Conservation (phyloP, 2,329 filamentous ascomycete genomes). For the Talaromyces sp. region DNA sequence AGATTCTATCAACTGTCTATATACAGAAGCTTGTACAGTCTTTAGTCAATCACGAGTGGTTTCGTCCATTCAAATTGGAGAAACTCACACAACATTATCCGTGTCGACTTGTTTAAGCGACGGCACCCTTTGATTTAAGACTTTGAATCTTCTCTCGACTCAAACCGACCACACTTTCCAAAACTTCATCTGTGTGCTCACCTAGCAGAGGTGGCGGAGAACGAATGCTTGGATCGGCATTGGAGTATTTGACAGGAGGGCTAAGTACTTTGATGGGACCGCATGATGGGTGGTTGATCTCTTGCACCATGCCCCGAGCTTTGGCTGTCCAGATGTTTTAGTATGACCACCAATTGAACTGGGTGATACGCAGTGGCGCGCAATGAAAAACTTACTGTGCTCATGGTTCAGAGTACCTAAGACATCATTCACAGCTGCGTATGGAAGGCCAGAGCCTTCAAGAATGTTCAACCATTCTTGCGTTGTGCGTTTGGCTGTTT, state of each 20-base stretch:
- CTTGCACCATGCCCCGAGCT: slow-evolving; percentile 83
- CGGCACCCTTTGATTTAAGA: slow-evolving; percentile 33
- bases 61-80: neutral
- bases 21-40: neutral
- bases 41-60: neutral
- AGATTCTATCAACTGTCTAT: neutral
- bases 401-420: slow-evolving; percentile 77
- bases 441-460: slow-evolving; percentile 90
- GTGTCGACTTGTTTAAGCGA: neutral
- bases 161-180: slow-evolving; percentile 60
- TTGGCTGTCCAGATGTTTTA: slow-evolving; percentile 43
- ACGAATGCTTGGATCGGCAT: slow-evolving; percentile 67
- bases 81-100: neutral
- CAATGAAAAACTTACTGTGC: slow-evolving; percentile 62
- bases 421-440: slow-evolving; percentile 90
- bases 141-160: slow-evolving; percentile 53
- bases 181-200: slow-evolving; percentile 72
- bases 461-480: slow-evolving; percentile 81
- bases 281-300: slow-evolving; percentile 75
- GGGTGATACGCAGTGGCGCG: neutral
- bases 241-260: slow-evolving; percentile 83
- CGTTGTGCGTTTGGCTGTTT: slow-evolving; percentile 74
- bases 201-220: slow-evolving; percentile 74
- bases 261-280: slow-evolving; percentile 81
- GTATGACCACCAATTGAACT: slow-evolving; percentile 21